phyloP scores from a whole-genome alignment of 2,329 filamentous ascomycete genomes.

The Dactylellina cionopaga region DNA sequence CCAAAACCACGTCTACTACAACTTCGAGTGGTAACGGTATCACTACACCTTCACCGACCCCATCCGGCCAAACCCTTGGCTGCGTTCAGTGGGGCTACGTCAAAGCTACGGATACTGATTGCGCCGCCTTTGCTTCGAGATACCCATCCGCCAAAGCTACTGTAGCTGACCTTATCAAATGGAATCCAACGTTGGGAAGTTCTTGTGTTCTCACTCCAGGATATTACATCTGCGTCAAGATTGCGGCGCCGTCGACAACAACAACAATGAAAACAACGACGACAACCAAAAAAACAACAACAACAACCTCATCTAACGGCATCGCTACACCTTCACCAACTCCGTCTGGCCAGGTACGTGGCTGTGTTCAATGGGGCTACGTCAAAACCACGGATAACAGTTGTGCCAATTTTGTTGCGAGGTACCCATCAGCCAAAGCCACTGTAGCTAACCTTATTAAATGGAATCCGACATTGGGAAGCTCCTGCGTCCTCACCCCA shows the following conservation, averaged over 20 bases:
- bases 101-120: slow-evolving; percentile 25
- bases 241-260: background rate
- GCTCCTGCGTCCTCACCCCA: too few relatives aligned
- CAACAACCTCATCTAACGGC: background rate
- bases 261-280: background rate
- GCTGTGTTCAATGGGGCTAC: slow-evolving; percentile 5
- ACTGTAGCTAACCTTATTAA: slow-evolving; percentile 13
- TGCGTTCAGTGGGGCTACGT: slow-evolving; percentile 25
- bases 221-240: background rate
- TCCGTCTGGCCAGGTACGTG: background rate
- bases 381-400: background rate
- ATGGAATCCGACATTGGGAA: slow-evolving; percentile 17
- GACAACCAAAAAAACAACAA: background rate
- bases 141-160: slow-evolving; percentile 24
- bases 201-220: slow-evolving; percentile 2
- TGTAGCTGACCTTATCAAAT: slow-evolving; percentile 8
- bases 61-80: slow-evolving; percentile 3
- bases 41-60: slow-evolving; percentile 5
- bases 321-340: too few relatives aligned
- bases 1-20: background rate
- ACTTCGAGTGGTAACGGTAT: background rate
- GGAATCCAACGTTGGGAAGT: slow-evolving; percentile 18
- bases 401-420: slow-evolving; percentile 8
- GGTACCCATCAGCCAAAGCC: background rate
- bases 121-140: slow-evolving; percentile 4